phyloP scores from a whole-genome alignment of 106 monocot species.

The Acorus gramineus region DNA sequence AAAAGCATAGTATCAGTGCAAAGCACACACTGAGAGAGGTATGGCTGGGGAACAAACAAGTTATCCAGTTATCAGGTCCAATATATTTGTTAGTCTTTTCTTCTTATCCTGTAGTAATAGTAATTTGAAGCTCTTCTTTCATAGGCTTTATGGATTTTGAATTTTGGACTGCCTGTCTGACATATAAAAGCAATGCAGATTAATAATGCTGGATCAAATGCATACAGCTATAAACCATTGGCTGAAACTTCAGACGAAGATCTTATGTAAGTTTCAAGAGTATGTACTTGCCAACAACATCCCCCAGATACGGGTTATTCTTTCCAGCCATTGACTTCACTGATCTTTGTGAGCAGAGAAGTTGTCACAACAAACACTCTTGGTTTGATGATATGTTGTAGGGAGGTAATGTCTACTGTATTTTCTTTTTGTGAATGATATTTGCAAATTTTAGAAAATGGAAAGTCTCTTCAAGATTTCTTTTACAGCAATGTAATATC shows the following conservation, averaged over 20 bases:
- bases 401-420: slow-evolving; percentile 46
- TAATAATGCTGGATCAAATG: slow-evolving; percentile 99
- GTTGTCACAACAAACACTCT: slow-evolving; percentile 95
- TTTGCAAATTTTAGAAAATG: no score
- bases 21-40: no score
- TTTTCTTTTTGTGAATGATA: no score
- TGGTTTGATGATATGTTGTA: slow-evolving; percentile 92
- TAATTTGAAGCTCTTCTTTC: no score
- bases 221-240: slow-evolving; percentile 87
- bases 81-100: no score
- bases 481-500: not conserved
- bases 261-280: slow-evolving; percentile 50
- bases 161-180: no score
- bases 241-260: slow-evolving; percentile 83
- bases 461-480: not conserved
- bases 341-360: slow-evolving; percentile 46
- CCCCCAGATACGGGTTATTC: not conserved
- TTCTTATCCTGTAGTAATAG: no score
- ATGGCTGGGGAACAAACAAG: no score
- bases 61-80: no score
- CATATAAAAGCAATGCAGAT: slow-evolving; percentile 30
- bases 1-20: no score
- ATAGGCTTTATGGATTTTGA: no score
- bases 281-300: not conserved
- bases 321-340: not conserved